A percentile compares a stretch with the other conserved stretches of the same genome.
These are phyloP conservation scores for Tetrapisispora taiwanensis DNA, from an alignment of 805 yeast genomes.

Conservation along the genomic window DNA sequence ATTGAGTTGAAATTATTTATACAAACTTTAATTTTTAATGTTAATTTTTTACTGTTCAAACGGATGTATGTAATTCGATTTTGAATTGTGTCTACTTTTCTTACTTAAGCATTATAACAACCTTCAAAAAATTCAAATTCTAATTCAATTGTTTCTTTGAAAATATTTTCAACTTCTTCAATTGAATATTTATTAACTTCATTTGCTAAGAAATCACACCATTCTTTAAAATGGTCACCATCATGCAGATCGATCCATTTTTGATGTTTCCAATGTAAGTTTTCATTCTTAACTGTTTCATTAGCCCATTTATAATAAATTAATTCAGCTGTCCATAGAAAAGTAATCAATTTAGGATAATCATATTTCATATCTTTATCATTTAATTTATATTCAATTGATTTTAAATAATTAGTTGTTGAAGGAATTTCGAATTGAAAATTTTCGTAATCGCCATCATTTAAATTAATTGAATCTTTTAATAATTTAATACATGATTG, in stretches of 20 bases:
- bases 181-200: slow-evolving; percentile 34
- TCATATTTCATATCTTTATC: background rate
- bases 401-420: slow-evolving; percentile 31
- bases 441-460: slow-evolving; percentile 10
- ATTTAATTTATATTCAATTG: slow-evolving; percentile 8
- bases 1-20: no score
- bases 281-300: slow-evolving; percentile 22
- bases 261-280: slow-evolving; percentile 36
- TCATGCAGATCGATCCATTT: slow-evolving; percentile 46
- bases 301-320: slow-evolving; percentile 47
- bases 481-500: slow-evolving; percentile 26
- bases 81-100: no score
- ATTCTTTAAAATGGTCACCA: slow-evolving; percentile 37
- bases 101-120: slow-evolving; percentile 33
- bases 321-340: slow-evolving; percentile 38
- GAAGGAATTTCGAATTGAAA: slow-evolving; percentile 14
- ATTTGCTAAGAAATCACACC: slow-evolving; percentile 37
- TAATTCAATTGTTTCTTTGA: slow-evolving; percentile 30
- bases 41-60: no score
- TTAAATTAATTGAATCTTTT: slow-evolving; percentile 6
- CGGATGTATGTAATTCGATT: no score
- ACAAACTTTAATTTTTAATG: no score
- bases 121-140: slow-evolving; percentile 40
- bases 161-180: slow-evolving; percentile 24
- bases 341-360: slow-evolving; percentile 37